Evolutionary conservation across 306 rosid genomes (phyloP), one percentile per base, ranked within the genome.

Genomic region (Morella rubra): DNA sequence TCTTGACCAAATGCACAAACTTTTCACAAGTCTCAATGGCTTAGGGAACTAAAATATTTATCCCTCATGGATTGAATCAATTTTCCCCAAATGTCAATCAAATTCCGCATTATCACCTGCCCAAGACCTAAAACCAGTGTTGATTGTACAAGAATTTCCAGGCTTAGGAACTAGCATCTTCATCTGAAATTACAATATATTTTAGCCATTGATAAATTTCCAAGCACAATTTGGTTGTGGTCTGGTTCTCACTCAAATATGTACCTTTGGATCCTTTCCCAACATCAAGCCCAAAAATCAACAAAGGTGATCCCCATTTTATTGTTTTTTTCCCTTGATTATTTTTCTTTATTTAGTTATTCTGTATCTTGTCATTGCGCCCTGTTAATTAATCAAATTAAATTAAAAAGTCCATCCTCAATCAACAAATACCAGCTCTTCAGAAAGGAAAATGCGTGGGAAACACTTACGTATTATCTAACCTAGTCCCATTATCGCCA

Each of bases 171-270:
- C 11, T 37, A 6, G 47, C 4, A 42, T 64, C 46, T 40, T 40
- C 42, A 42, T 16, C 44, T 40, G 19, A 37, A 64, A 64, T 12
- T 37, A 37, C 9, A 64, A 27, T 3, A 3, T 7, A 16, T 15
- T 16, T 61, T 44, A 65, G 50, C 49, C 24, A 40, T 42, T 65
- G 42, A 41, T 64, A 64, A 40, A 65, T 8, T 65, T 16, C 50
- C 41, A 65, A 22, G 12, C 14, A 42, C 41, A 24, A 64, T 40
- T 40, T 42, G 16, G 15, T 65, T 20, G 10, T 4, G 71, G 4
- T 59, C 70, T 41, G 47, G 42, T 65, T 65, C 50, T 65, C 71
- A 41, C 27, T 65, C 71, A 65, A 65, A 27, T 18, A 27, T 41
- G 45, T 4, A 62, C 15, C 47, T 65, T 40, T 9, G n/a, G 4